Evolutionary conservation across 2,329 filamentous ascomycete species (phyloP).

Genomic region (Botrytis sinoallii): DNA sequence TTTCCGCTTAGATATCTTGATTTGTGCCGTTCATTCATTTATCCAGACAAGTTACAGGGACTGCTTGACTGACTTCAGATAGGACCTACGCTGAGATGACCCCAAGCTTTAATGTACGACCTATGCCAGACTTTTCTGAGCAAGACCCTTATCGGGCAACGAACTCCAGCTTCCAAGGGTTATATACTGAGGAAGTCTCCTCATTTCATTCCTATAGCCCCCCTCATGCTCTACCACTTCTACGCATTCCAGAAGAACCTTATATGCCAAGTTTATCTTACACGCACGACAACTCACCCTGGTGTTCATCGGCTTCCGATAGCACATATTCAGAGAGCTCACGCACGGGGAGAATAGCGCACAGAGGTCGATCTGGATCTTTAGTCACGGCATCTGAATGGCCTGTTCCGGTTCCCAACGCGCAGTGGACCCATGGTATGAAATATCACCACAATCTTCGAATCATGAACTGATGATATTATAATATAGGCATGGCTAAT

Average conservation of each 20-base stretch:
- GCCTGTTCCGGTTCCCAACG: conserved; percentile 23
- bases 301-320: conserved; percentile 37
- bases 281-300: conserved; percentile 34
- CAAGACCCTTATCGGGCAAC: conserved; percentile 3
- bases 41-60: not conserved
- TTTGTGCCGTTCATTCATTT: not conserved
- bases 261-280: conserved; percentile 33
- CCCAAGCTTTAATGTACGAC: conserved; percentile 1
- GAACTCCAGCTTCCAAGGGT: conserved; percentile 23
- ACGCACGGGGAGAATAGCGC: conserved; percentile 25
- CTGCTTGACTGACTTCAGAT: conserved; percentile 10
- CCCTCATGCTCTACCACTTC: conserved; percentile 27
- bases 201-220: conserved; percentile 26
- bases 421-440: conserved; percentile 30
- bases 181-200: conserved; percentile 21
- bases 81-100: conserved; percentile 15
- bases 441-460: not conserved
- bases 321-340: conserved; percentile 36
- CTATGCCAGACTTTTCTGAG: conserved; percentile 4
- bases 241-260: conserved; percentile 35
- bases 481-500: conserved; percentile 13
- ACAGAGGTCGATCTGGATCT: conserved; percentile 32
- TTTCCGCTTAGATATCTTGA: not conserved
- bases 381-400: conserved; percentile 31
- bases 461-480: conserved; percentile 4